A percentile compares a stretch with the other conserved stretches of the same genome.
phyloP scores from a whole-genome alignment of 108 stramenopile species.

The Aureococcus anophagefferens region DNA sequence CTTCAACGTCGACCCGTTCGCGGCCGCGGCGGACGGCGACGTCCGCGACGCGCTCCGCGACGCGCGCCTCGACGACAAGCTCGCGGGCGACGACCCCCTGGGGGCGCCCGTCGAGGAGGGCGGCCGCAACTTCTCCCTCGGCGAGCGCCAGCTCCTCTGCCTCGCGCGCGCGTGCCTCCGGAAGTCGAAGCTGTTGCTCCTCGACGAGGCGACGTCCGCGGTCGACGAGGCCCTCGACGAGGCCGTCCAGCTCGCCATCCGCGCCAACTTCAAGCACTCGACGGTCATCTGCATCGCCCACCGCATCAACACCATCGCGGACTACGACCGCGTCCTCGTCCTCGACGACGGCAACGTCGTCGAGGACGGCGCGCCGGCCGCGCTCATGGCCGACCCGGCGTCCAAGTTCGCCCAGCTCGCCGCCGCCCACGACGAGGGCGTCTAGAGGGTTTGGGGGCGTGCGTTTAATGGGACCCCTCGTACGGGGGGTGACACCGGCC shows the following conservation, averaged over 20 bases:
- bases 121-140: constrained; percentile 81
- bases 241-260: constrained; percentile 68
- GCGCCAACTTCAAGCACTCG: constrained; percentile 51
- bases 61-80: neutral
- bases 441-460: no score
- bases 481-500: no score
- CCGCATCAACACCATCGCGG: constrained; percentile 87
- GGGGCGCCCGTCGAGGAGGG: constrained; percentile 63
- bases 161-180: constrained; percentile 82
- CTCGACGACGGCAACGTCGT: constrained; percentile 77
- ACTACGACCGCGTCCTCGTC: constrained; percentile 80
- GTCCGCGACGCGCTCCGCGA: constrained; percentile 57
- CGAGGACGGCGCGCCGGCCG: constrained; percentile 39
- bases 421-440: neutral
- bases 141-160: constrained; percentile 88
- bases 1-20: constrained; percentile 85
- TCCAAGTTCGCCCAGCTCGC: constrained; percentile 7
- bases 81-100: constrained; percentile 43
- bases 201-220: constrained; percentile 86
- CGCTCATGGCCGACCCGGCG: constrained; percentile 39
- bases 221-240: constrained; percentile 84
- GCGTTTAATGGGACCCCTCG: no score
- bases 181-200: constrained; percentile 59
- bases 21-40: constrained; percentile 41
- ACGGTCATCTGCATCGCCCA: constrained; percentile 86